Evolutionary conservation across 1,284 basidiomycete genomes (phyloP), one percentile per base, ranked within the genome.

Genomic region (Cystobasidiaceae sp.): DNA sequence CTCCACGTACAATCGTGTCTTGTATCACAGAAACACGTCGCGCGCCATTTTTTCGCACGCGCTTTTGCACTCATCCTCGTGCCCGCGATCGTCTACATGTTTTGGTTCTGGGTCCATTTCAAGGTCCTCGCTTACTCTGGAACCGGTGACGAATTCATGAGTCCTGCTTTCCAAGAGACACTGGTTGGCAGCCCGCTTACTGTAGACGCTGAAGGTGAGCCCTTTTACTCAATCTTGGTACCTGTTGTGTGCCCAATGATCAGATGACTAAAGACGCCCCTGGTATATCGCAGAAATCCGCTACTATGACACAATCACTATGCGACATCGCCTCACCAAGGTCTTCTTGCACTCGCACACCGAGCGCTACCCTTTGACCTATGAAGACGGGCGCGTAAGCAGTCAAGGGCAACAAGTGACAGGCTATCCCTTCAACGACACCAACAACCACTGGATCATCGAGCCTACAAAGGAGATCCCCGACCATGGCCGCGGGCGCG

Each of bases 51-150:
- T 77, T 77, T 81, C 45, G 93, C 94, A 21, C 84, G 96, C 44
- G 86, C 86, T 13, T 71, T 90, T 67, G 90, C 89, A n/a, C 82
- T 99, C 51, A 96, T 98, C 68, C 72, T 89, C 44, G 79, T 96
- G 19, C 96, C 96, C 4, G 84, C 93, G 70, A 79, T 89, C 67
- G 82, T 98, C 69, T 99, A 99, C 77, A 83, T 98, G 13, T 88
- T 88, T 23, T 93, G 96, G 83, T 98, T 99, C 82, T 98, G 89
- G 81, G 80, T 96, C 23, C 96, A 98, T 77, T 97, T 99, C 74
- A 82, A 87, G 54, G 83, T 97, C 67, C 85, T 98, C 71, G 89
- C 81, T n/a, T 83, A 86, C 71, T 92, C 91, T 25, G 96, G 96
- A 32, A 83, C 93, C 19, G 96, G 96, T 11, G 96, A 98, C 75